Base-by-base conservation (phyloP, 2,329 filamentous ascomycete genomes). In the Calonectria crousiana region DNA sequence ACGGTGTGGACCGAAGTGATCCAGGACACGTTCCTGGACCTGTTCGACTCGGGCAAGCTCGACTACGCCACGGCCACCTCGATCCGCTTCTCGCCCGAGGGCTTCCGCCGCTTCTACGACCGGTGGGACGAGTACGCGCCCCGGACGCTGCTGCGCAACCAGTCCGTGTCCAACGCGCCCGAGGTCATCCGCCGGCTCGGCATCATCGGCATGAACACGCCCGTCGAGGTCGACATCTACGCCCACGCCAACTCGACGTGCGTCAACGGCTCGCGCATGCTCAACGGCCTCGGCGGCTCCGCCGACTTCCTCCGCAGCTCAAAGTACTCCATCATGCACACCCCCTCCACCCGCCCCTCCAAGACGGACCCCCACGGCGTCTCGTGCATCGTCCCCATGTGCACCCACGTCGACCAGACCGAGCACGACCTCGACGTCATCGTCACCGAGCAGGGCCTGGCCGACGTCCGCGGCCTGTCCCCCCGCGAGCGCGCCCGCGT, bases 281-380 rank as follows among this genome's bases (percentile, higher is more conserved):
- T 97, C 74, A 96, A 96, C 87, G 95, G 95, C 14, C 91, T 97
- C 9, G 95, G 95, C 65, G 95, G 95, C 5, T 94, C 92, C 2
- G 94, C 94, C 67, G 95, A 97, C 83, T 97, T 97, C 90, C 88
- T 97, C 72, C 92, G 95, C 72, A 92, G 87, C 79, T 86, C 93
- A 74, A 96, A 96, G 86, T 95, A 97, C 89, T 93, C 91, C 81
- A 97, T 98, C 88, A 97, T 98, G 95, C 95, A 98, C 89, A 97
- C 95, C 1, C 95, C 95, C 1, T 94, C 92, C 26, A 93, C 94
- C 1, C 91, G 95, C 28, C 95, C 95, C 14, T 92, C 90, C 81
- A 97, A 97, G 90, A 93, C 90, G 18, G 95, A 98, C 84, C 95
- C 95, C 1, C 92, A 92, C 72, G 95, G 95, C 78, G 91, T 98